Conservation (phyloP, 2,329 filamentous ascomycete species). For the Venturia pyrina region DNA sequence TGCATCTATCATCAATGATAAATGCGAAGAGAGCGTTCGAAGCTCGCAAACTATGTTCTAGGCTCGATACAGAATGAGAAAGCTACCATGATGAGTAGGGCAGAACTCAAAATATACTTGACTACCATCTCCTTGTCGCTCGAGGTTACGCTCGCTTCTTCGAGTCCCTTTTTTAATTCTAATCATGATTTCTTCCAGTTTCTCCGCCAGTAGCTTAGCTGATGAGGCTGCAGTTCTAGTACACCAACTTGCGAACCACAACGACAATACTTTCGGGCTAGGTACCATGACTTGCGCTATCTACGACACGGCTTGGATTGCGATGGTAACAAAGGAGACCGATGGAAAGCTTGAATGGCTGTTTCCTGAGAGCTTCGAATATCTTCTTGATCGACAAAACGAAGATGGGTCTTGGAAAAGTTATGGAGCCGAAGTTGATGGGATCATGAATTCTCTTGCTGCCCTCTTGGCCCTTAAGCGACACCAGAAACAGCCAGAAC, state of each 20-base stretch:
- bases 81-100: not conserved
- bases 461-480: not conserved
- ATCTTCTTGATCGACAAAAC: not conserved
- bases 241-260: not conserved
- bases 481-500: not conserved
- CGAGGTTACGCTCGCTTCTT: not conserved
- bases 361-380: not conserved
- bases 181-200: not conserved
- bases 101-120: not conserved
- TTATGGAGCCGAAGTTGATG: not conserved
- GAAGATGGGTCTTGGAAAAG: not conserved
- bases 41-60: not conserved
- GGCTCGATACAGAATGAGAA: not conserved
- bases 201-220: not conserved
- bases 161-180: not conserved
- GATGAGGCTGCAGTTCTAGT: not conserved
- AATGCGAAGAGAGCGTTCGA: not conserved
- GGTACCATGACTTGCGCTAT: not conserved
- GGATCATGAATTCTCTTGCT: not conserved
- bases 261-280: not conserved
- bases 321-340: not conserved
- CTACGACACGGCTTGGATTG: not conserved
- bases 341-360: not conserved
- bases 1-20: not conserved
- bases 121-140: not conserved